A percentile compares a stretch with the other conserved stretches of the same genome.
Evolutionary conservation across 148 eudicot genomes (phyloP).

Genomic region (Cornus florida): DNA sequence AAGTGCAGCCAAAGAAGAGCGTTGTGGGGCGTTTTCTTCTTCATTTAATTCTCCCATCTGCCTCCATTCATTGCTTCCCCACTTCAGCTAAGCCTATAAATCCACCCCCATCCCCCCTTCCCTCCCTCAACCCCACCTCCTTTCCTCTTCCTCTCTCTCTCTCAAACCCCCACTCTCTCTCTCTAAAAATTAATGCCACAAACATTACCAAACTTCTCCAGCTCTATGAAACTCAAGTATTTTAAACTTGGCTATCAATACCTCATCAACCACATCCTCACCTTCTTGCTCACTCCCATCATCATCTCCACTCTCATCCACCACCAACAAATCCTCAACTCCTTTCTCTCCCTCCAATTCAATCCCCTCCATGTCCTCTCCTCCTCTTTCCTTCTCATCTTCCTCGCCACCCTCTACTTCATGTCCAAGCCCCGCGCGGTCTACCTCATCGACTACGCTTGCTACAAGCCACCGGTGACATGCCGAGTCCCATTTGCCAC

Average conservation of each 20-base stretch:
- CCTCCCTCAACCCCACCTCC: background rate
- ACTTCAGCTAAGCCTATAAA: background rate
- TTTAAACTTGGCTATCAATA: slow-evolving; percentile 20
- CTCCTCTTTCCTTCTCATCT: slow-evolving; percentile 14
- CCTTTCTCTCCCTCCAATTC: slow-evolving; percentile 7
- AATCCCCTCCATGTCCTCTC: slow-evolving; percentile 7
- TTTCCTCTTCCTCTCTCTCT: background rate
- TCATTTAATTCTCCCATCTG: slow-evolving; percentile 8
- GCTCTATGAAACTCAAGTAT: slow-evolving; percentile 15
- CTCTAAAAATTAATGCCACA: background rate
- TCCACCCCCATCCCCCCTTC: background rate
- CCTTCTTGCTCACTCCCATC: background rate
- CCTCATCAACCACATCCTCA: slow-evolving; percentile 15
- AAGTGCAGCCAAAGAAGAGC: background rate
- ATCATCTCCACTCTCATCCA: background rate
- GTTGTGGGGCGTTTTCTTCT: background rate
- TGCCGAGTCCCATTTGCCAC: slow-evolving; percentile 33
- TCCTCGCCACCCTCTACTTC: slow-evolving; percentile 18
- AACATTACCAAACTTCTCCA: background rate
- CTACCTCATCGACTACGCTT: slow-evolving; percentile 49
- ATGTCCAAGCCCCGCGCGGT: slow-evolving; percentile 26
- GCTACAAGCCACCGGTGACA: slow-evolving; percentile 32
- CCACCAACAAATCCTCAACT: background rate
- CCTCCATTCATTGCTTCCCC: slow-evolving; percentile 1
- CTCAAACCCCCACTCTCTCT: background rate